Percentiles rank a stretch among this genome's conserved stretches.
phyloP scores from a whole-genome alignment of 768 basidiomycete genomes.

The Rubroboletus pulcherrimus region DNA sequence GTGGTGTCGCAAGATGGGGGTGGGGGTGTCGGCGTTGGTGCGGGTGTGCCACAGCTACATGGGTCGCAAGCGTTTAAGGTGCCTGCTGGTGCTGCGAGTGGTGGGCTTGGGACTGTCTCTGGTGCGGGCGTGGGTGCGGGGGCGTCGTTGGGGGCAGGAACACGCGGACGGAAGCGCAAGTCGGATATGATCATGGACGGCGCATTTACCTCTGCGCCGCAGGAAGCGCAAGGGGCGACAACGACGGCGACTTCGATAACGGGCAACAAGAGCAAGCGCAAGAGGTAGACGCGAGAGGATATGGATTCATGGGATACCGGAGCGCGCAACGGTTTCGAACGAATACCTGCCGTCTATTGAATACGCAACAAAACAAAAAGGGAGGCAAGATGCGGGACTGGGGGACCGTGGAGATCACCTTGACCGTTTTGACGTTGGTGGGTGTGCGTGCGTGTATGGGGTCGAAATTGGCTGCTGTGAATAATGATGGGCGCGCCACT shows the following conservation, averaged over 20 bases:
- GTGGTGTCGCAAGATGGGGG: slow-evolving; percentile 34
- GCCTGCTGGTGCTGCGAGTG: not conserved
- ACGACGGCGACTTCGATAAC: slow-evolving; percentile 3
- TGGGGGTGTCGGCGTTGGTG: not conserved
- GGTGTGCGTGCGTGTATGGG: too few species aligned
- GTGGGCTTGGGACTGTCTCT: not conserved
- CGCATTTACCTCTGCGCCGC: not conserved
- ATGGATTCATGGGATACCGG: not conserved
- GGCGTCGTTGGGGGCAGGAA: not conserved
- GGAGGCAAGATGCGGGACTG: not conserved
- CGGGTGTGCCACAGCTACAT: not conserved
- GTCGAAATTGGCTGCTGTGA: not conserved
- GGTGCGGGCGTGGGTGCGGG: not conserved
- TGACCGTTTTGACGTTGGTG: not conserved
- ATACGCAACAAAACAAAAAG: not conserved
- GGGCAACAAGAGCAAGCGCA: slow-evolving; percentile 26
- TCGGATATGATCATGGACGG: slow-evolving; percentile 31
- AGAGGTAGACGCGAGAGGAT: slow-evolving; percentile 19
- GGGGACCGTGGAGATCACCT: not conserved
- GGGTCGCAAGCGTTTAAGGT: slow-evolving; percentile 8
- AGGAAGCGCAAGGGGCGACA: not conserved
- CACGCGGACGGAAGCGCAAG: slow-evolving; percentile 38
- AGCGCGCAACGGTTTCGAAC: not conserved
- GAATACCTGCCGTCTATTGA: not conserved
- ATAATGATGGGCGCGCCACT: not conserved